Evolutionary conservation across 371 early-diverging fungal species (phyloP).

Genomic region (Mucor circinelloides): DNA sequence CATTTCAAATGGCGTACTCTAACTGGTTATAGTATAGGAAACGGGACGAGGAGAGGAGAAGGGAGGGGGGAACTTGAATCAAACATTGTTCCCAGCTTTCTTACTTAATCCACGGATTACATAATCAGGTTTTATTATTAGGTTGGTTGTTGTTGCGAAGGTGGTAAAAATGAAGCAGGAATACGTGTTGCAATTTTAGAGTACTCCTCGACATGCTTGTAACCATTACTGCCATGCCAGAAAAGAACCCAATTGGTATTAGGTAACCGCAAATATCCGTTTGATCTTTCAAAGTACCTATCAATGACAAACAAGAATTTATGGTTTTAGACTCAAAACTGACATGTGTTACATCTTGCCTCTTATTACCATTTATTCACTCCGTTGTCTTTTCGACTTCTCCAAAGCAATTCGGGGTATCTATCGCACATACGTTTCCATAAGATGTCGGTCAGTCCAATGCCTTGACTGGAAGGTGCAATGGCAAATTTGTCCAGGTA

Average conservation of each 20-base stretch:
- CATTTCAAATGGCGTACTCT: neutral
- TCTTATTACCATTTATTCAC: constrained; percentile 84
- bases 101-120: constrained; percentile 1
- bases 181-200: constrained; percentile 38
- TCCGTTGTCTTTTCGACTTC: constrained; percentile 84
- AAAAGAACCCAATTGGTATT: constrained; percentile 79
- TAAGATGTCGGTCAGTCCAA: constrained; percentile 91
- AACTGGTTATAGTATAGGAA: neutral
- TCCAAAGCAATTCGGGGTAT: constrained; percentile 84
- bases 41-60: neutral
- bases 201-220: constrained; percentile 36
- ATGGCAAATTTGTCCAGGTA: constrained; percentile 96
- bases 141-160: neutral
- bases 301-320: neutral
- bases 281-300: constrained; percentile 87
- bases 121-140: neutral
- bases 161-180: constrained; percentile 39
- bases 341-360: neutral
- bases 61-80: no score
- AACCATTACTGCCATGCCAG: constrained; percentile 70
- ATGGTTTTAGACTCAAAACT: neutral
- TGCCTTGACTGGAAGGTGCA: constrained; percentile 84
- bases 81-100: neutral
- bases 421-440: constrained; percentile 79
- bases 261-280: constrained; percentile 68